Percentiles rank a stretch among this genome's conserved stretches.
phyloP scores from a whole-genome alignment of 73 alveolate genomes.

The Durusdinium trenchii region DNA sequence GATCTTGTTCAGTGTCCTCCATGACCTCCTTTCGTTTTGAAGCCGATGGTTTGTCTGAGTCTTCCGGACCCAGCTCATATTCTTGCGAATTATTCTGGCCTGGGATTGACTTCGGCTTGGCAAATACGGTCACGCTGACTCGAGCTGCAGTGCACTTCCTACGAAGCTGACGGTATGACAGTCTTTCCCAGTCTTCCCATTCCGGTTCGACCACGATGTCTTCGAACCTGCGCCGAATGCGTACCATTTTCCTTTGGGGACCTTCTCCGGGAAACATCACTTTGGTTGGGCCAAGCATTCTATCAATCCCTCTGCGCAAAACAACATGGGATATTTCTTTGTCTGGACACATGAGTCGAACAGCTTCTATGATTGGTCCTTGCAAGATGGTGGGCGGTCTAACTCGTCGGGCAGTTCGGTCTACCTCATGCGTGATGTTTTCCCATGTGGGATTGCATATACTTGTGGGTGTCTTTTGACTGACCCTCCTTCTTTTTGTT shows the following conservation, averaged over 20 bases:
- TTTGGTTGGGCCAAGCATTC: neutral
- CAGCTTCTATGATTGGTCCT: neutral
- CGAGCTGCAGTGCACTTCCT: neutral
- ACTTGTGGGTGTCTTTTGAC: too few species aligned
- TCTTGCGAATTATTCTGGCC: neutral
- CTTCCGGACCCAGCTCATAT: neutral
- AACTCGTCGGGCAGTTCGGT: neutral
- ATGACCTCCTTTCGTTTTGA: neutral
- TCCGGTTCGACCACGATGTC: neutral
- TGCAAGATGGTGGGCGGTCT: neutral
- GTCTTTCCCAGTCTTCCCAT: constrained; percentile 12
- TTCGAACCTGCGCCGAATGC: neutral
- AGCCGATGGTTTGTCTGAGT: too few species aligned
- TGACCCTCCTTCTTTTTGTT: too few species aligned
- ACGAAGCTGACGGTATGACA: neutral
- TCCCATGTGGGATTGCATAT: too few species aligned
- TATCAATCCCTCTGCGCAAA: neutral
- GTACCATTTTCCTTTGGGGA: neutral
- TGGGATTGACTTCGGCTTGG: neutral
- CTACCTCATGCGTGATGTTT: neutral
- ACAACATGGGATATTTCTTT: neutral
- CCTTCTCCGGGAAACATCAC: neutral
- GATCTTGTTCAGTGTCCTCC: neutral
- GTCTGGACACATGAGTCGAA: neutral
- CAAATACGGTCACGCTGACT: neutral